A percentile compares a stretch with the other conserved stretches of the same genome.
phyloP scores from a whole-genome alignment of 2,329 filamentous ascomycete genomes.

The Penicillium sp. region DNA sequence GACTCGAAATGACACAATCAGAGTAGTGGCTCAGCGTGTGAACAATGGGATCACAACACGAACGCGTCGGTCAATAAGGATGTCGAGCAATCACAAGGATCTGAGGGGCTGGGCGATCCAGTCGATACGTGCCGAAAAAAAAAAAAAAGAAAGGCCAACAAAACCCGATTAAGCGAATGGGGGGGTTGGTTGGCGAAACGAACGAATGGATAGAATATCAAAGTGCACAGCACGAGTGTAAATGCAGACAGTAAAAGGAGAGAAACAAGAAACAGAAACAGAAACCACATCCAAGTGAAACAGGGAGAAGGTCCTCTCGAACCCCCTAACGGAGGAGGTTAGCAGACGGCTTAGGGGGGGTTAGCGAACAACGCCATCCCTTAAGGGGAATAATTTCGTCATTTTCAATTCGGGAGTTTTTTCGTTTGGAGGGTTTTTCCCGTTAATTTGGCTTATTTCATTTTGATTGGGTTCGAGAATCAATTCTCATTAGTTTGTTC shows the following conservation, averaged over 20 bases:
- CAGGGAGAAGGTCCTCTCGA: constrained; percentile 6
- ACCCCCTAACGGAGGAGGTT: constrained; percentile 9
- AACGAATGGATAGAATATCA: constrained; percentile 4
- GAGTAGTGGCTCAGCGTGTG: not conserved
- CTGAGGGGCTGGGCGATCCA: constrained; percentile 6
- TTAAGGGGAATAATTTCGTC: constrained; percentile 11
- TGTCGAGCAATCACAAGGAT: constrained; percentile 1
- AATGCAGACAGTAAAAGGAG: not conserved
- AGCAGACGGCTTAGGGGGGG: constrained; percentile 2
- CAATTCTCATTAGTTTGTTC: not conserved
- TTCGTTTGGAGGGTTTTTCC: not conserved
- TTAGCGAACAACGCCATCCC: constrained; percentile 8
- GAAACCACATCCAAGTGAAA: constrained; percentile 1
- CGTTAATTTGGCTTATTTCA: constrained; percentile 2
- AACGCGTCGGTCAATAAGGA: not conserved
- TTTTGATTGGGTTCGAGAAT: not conserved
- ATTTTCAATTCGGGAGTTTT: constrained; percentile 1
- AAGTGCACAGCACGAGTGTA: constrained; percentile 25
- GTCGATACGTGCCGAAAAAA: not conserved
- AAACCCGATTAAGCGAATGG: constrained; percentile 1
- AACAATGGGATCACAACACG: not conserved
- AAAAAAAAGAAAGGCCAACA: not conserved
- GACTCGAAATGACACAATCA: not conserved
- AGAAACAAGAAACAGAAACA: not conserved
- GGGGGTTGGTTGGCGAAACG: constrained; percentile 6